These are phyloP conservation scores for Aspergillus fijiensis DNA, from an alignment of 2,329 filamentous ascomycete species.

Conservation along the genomic window DNA sequence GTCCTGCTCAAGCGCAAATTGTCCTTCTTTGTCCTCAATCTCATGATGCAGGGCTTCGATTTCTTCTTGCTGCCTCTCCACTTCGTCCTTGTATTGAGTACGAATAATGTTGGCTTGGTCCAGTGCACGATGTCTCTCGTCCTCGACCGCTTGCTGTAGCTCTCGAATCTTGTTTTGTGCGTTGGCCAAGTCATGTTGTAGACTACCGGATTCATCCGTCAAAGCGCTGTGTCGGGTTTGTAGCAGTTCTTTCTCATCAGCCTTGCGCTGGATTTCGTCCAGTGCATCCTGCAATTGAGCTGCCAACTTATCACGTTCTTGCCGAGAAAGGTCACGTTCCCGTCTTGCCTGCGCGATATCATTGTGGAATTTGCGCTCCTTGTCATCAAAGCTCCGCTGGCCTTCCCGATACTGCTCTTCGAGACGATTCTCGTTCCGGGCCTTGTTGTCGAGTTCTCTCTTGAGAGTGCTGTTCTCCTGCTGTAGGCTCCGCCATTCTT, in stretches of 20 bases:
- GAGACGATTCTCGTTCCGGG: conserved; percentile 45
- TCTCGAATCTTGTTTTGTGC: conserved; percentile 46
- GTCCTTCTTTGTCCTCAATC: conserved; percentile 67
- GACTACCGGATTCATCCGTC: conserved; percentile 62
- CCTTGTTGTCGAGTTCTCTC: conserved; percentile 46
- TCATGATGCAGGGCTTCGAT: conserved; percentile 63
- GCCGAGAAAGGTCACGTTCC: conserved; percentile 48
- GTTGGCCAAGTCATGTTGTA: conserved; percentile 63
- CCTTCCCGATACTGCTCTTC: conserved; percentile 50
- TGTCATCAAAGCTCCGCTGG: conserved; percentile 40
- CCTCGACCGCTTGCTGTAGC: conserved; percentile 51
- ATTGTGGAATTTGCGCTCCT: conserved; percentile 42
- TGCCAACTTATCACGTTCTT: conserved; percentile 43
- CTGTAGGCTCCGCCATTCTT: conserved; percentile 59
- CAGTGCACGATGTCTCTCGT: conserved; percentile 58
- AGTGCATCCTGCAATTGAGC: conserved; percentile 56
- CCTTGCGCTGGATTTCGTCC: conserved; percentile 58
- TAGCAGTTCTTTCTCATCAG: conserved; percentile 66
- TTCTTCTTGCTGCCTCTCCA: conserved; percentile 57
- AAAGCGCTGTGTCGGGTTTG: conserved; percentile 68
- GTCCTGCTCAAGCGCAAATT: conserved; percentile 69
- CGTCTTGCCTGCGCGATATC: conserved; percentile 45
- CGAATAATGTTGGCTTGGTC: conserved; percentile 62
- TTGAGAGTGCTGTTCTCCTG: conserved; percentile 48
- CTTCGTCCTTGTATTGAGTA: conserved; percentile 54